Conservation (phyloP, 805 yeast genomes). For the Candida xiaguanensis region DNA sequence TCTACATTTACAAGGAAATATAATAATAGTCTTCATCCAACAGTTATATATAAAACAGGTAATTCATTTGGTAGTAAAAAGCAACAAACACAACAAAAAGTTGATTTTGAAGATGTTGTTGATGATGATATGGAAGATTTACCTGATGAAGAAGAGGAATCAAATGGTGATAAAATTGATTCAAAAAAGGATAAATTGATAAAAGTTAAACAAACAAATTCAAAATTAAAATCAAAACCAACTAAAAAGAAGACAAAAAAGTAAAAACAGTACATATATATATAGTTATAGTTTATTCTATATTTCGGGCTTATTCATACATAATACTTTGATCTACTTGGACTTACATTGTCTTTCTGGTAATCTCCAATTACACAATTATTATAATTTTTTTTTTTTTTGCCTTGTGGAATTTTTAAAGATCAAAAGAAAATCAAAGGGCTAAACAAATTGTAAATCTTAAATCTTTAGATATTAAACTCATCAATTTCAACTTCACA, state of each 20-base stretch:
- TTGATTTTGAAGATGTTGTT: conserved; percentile 71
- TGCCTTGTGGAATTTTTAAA: background rate
- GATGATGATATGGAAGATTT: conserved; percentile 48
- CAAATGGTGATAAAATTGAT: conserved; percentile 47
- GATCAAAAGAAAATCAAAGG: background rate
- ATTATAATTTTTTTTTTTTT: too few relatives aligned
- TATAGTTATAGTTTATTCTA: too few relatives aligned
- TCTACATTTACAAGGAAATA: conserved; percentile 84
- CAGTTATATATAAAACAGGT: conserved; percentile 76
- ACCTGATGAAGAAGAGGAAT: conserved; percentile 37
- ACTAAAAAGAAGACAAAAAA: conserved; percentile 6
- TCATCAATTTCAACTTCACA: background rate
- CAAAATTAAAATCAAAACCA: conserved; percentile 1
- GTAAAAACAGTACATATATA: background rate
- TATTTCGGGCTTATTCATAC: too few relatives aligned
- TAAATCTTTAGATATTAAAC: background rate
- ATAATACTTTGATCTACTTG: too few relatives aligned
- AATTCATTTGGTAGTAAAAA: conserved; percentile 40
- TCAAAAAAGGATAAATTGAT: conserved; percentile 61
- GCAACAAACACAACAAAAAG: conserved; percentile 34
- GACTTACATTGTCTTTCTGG: too few relatives aligned
- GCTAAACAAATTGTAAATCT: background rate
- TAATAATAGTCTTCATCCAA: conserved; percentile 75
- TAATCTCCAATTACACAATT: too few relatives aligned
- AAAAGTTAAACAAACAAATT: conserved; percentile 48